Evolutionary conservation across 2,329 filamentous ascomycete species (phyloP), one percentile per base, ranked within the genome.

Genomic region (Plenodomus biglobosus): DNA sequence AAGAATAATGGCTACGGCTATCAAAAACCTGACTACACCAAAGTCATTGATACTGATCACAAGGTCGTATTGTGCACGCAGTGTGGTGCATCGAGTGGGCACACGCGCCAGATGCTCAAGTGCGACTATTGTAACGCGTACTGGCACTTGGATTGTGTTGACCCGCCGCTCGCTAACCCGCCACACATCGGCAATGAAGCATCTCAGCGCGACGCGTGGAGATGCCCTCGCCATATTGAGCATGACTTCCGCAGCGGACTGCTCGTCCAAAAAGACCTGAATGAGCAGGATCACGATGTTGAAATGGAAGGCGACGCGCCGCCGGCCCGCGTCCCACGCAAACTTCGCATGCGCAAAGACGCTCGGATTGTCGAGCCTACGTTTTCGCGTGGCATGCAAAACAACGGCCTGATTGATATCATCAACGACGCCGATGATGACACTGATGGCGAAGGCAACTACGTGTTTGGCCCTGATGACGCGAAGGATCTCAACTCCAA

Each of bases 141-240:
- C 65, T 99, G 92, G 88, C 94, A 99, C 75, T 78, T 96, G 42
- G 92, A 97, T 72, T 99, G 94, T 73, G 77, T 95, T 15, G 86
- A 95, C 66, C 89, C 90, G 21, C 92, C 92, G 27, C 75, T 92
- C 65, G 85, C 91, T 27, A 84, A 88, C 46, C 88, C 90, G 34
- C 92, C 92, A 10, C 80, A 85, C 44, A 67, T 73, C 48, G 64
- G 61, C 51, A 58, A 65, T 39, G 67, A 80, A 42, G 77, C 77
- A 56, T 77, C 77, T 42, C 78, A 86, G 42, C 84, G 86, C 39
- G 76, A 78, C 63, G 87, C 85, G 46, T 99, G 91, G 90, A 87
- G 85, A 72, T 99, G 94, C 67, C 92, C 92, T 41, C 85, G 88
- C 55, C 94, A 99, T 68, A 79, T 87, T 36, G 89, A 94, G 44